Base-by-base conservation (phyloP, 2,329 filamentous ascomycete genomes). In the Nannizzia gypsea region DNA sequence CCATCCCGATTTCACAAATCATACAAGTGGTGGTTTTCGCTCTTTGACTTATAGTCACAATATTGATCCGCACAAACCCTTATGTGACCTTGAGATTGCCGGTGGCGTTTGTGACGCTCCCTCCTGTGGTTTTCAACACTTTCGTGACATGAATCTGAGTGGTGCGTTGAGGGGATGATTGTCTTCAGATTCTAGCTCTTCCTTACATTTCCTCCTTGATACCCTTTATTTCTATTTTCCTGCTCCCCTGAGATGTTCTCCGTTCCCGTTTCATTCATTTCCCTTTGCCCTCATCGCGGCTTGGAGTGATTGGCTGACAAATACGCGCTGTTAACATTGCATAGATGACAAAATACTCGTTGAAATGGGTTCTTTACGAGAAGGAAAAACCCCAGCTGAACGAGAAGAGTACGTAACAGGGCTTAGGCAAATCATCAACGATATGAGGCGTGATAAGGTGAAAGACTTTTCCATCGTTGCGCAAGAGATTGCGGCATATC, bases 31-130 rank as follows among this genome's bases (percentile, higher is more conserved):
- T 63, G 92, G 92, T 48, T 86, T 90, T 69, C 86, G 87, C 70
- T 97, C 93, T 64, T 80, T 95, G 77, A 97, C 91, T 48, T 97
- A 92, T 76, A 96, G 89, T 76, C 89, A 95, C 74, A 86, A 85
- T 66, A 95, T 99, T 73, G 85, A 96, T 70, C 80, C 85, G 24
- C 79, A 83, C 62, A 85, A 82, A 66, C 81, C 83, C 63, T 70
- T 97, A 56, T 99, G 93, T 73, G 86, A 84, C 40, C 86, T 83
- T 67, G 89, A 95, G 72, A 76, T 88, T 63, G 78, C 80, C 55
- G 85, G 84, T 58, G 83, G 84, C 62, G 77, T 79, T 65, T 97
- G 93, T 80, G 85, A 86, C 66, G 88, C 91, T 69, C 71, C 76
- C 61, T 78, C 81, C 59, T 99, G 93, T 75, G 76, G 83, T 60